Evolutionary conservation across 192 early-diverging fungal genomes (phyloP), one percentile per base, ranked within the genome.

Genomic region (Paraglomus occultum): DNA sequence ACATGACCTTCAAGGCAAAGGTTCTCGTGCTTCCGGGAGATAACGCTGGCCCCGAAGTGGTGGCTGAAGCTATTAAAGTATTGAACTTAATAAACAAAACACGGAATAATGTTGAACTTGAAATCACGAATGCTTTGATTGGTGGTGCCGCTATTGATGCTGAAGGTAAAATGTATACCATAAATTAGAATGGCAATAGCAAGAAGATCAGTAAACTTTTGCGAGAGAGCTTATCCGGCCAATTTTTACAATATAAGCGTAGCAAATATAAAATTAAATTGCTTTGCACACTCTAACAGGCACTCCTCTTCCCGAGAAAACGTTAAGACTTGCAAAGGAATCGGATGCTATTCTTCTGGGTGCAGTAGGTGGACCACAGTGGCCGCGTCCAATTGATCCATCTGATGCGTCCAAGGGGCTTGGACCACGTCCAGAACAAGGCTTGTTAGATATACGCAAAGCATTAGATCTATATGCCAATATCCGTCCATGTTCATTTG

Each of bases 291-390:
- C 15, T 51, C 51, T 51, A 31, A 31, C 31, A 80, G 78, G 78
- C 71, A 72, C 50, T 9, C 92, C 97, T 46, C 86, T 97, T 71
- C 94, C 97, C 39, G 86, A 90, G 8, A 71, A 78, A 68, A 92
- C 97, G 46, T 84, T 95, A 52, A 87, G 82, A 1, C 89, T 93
- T 23, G 94, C 93, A 77, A 85, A 86, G 73, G 71, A 75, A 22
- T 91, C 97, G 10, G 84, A 92, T 68, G 97, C 94, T n/a, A 92
- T 99, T 74, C 83, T 99, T 48, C 80, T 99, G 17, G 97, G 97
- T 67, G 97, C 97, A 60, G 96, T 99, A 51, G 97, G 97, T 73
- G 97, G 97, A 42, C 94, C 94, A n/a, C 88, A 94, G 76, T 96
- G 94, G 94, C 91, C 92, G 15, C 81, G 83, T 22, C 84, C 87